Percentiles rank a stretch among this genome's conserved stretches.
Evolutionary conservation across 2,329 filamentous ascomycete species (phyloP).

Genomic region (Nemania sp.): DNA sequence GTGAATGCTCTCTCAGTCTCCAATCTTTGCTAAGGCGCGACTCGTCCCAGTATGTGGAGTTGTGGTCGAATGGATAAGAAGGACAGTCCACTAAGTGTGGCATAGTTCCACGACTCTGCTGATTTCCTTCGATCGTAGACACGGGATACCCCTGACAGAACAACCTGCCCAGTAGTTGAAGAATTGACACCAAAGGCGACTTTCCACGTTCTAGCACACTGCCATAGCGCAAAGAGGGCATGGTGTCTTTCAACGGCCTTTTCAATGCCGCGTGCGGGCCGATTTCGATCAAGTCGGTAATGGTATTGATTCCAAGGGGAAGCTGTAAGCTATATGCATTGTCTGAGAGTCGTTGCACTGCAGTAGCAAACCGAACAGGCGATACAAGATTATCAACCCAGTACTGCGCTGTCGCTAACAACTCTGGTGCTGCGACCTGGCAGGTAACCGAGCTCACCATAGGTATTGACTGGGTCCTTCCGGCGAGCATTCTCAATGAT

Average conservation of each 20-base stretch:
- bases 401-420: not conserved
- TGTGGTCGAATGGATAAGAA: conserved; percentile 45
- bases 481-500: too few species aligned
- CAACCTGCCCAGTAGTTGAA: conserved; percentile 1
- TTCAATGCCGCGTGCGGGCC: conserved; percentile 16
- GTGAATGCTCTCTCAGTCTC: not conserved
- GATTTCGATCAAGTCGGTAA: conserved; percentile 13
- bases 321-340: too few species aligned
- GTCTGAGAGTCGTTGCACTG: too few species aligned
- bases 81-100: not conserved
- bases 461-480: not conserved
- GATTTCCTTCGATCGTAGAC: not conserved
- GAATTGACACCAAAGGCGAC: not conserved
- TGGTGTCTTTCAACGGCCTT: not conserved
- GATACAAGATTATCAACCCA: conserved; percentile 39
- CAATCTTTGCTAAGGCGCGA: not conserved
- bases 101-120: too few species aligned
- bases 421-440: not conserved
- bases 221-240: too few species aligned
- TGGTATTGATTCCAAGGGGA: too few species aligned
- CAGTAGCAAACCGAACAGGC: conserved; percentile 5
- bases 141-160: conserved; percentile 20
- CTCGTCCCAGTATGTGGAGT: not conserved
- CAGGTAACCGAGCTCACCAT: conserved; percentile 17
- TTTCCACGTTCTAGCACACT: not conserved